Evolutionary conservation across 1,284 basidiomycete genomes (phyloP).

Genomic region (Anthracocystis walkeri): DNA sequence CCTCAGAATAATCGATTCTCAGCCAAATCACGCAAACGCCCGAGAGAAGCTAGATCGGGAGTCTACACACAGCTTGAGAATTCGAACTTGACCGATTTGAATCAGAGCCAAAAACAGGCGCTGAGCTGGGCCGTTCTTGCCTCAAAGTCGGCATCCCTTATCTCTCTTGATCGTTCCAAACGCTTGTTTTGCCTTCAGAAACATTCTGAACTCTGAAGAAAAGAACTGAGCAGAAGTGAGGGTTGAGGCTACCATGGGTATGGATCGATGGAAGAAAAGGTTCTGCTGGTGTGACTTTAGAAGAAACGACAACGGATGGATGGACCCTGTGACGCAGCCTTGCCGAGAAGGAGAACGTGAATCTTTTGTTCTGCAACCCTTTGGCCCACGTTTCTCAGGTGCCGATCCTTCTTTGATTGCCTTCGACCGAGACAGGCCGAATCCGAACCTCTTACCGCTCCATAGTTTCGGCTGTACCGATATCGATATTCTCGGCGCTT

Average conservation of each 20-base stretch:
- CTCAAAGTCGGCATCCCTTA: neutral
- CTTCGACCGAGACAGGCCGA: conserved; percentile 29
- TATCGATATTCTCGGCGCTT: too few relatives aligned
- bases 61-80: conserved; percentile 1
- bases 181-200: too few relatives aligned
- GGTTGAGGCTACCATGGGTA: too few relatives aligned
- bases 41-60: conserved; percentile 8
- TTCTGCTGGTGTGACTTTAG: neutral
- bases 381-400: conserved; percentile 1
- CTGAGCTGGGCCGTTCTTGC: neutral
- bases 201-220: too few relatives aligned
- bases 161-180: neutral
- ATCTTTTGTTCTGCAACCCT: neutral
- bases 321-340: conserved; percentile 4
- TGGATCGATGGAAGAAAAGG: neutral
- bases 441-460: neutral
- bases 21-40: neutral
- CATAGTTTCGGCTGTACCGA: neutral
- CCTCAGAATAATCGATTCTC: conserved; percentile 6
- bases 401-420: conserved; percentile 9
- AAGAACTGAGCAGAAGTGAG: too few relatives aligned
- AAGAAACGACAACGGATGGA: neutral
- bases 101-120: neutral
- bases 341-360: conserved; percentile 1
- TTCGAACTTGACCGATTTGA: conserved; percentile 6